Evolutionary conservation across 495 filamentous ascomycete genomes (phyloP), one percentile per base, ranked within the genome.

Genomic region (Aspergillus hancockii): DNA sequence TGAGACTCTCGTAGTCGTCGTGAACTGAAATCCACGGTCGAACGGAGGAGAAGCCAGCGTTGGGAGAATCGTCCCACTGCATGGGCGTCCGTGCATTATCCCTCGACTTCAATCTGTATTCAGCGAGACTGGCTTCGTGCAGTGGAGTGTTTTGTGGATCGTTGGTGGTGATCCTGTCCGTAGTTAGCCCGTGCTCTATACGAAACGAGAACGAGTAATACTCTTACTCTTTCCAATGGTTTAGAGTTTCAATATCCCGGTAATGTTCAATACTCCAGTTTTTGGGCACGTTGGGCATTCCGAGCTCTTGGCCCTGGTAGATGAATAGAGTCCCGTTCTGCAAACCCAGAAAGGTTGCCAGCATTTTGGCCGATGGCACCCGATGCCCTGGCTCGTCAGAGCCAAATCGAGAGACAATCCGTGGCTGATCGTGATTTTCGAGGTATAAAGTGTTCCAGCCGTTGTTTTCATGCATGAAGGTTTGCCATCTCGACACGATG

Each of bases 281-380:
- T 22, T 64, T 59, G 1, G 87, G 85, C 28, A 52, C 32, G 62
- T 90, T 87, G 38, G 76, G 75, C 81, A 88, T 86, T 6, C 86
- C 87, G 31, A 89, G 71, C 57, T 90, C 87, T 61, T 90, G 84
- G 3, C 88, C 88, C 59, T 90, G 85, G 61, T 86, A 89, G n/a
- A 89, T 50, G 73, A 86, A 90, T 1, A 86, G 60, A 0, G 86
- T 89, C 6, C 88, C 88, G 4, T 77, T 79, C 52, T 86, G 65
- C 3, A 80, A 66, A 18, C 70, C 65, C 56, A 83, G 69, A 67
- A 85, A 73, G 16, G 85, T 71, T 0, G 83, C 81, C 18, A 89
- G 69, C 67, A 85, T 76, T 68, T 89, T 89, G 0, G 81, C 81
- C 4, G 73, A 72, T 6, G 68, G 52, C 9, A 62, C 68, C 25